Conservation (phyloP, 148 eudicot genomes). For the Persicaria tinctoria region DNA sequence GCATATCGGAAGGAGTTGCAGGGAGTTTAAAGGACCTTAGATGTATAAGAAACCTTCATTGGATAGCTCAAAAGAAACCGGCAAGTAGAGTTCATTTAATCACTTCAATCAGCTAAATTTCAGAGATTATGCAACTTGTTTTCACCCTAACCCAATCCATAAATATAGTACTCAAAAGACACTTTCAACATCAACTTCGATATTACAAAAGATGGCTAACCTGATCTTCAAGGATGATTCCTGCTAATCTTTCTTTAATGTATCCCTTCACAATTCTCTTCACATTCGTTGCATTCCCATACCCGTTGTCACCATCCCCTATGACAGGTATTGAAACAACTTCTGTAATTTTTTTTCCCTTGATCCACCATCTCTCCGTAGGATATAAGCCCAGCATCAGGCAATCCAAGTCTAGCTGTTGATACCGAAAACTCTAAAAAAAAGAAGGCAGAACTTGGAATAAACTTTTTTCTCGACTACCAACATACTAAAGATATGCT, state of each 20-base stretch:
- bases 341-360: slow-evolving; percentile 62
- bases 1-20: too few species aligned
- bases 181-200: too few species aligned
- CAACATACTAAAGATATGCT: too few species aligned
- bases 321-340: slow-evolving; percentile 83
- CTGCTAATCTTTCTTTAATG: slow-evolving; percentile 81
- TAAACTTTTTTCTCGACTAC: background rate
- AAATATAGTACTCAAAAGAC: too few species aligned
- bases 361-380: slow-evolving; percentile 90
- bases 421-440: slow-evolving; percentile 74
- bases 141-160: too few species aligned
- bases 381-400: slow-evolving; percentile 23
- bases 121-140: too few species aligned
- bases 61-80: too few species aligned
- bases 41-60: too few species aligned
- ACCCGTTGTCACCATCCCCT: slow-evolving; percentile 90
- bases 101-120: too few species aligned
- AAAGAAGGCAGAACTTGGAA: background rate
- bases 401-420: slow-evolving; percentile 79
- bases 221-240: slow-evolving; percentile 94
- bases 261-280: slow-evolving; percentile 89
- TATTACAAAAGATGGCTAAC: slow-evolving; percentile 19
- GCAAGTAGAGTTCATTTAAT: too few species aligned
- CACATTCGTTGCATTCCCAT: slow-evolving; percentile 86
- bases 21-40: too few species aligned